Evolutionary conservation across 2,329 filamentous ascomycete genomes (phyloP).

Genomic region (Coniochaeta sp.): DNA sequence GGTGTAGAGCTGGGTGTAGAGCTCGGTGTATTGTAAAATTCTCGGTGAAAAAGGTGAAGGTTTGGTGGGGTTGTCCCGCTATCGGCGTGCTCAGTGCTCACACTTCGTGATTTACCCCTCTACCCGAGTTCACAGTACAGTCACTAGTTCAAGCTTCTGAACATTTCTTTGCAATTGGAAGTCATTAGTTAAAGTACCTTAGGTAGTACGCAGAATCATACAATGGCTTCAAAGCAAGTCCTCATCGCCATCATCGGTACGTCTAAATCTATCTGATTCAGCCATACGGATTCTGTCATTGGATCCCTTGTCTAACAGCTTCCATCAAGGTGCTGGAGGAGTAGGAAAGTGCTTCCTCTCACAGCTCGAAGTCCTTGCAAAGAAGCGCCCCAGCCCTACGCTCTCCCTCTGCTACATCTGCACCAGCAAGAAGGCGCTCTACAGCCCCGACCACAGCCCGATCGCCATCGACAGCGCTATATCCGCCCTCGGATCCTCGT

Average conservation of each 20-base stretch:
- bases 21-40: neutral
- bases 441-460: conserved; percentile 63
- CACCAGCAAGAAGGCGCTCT: conserved; percentile 76
- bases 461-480: conserved; percentile 54
- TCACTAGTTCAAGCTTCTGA: neutral
- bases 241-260: conserved; percentile 46
- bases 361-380: conserved; percentile 65
- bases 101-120: neutral
- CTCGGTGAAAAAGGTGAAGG: neutral
- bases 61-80: conserved; percentile 1
- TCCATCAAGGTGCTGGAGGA: conserved; percentile 70
- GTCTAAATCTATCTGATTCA: conserved; percentile 6
- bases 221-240: conserved; percentile 38
- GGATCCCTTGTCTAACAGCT: neutral
- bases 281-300: neutral
- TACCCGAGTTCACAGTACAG: neutral
- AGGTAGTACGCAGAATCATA: conserved; percentile 4
- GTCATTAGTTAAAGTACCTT: neutral
- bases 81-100: neutral
- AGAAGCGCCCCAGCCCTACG: conserved; percentile 59
- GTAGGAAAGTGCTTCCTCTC: conserved; percentile 87
- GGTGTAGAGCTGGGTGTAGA: neutral
- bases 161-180: neutral
- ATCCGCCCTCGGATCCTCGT: conserved; percentile 56
- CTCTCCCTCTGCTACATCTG: conserved; percentile 79